Conservation (phyloP, 768 basidiomycete species). For the Tephrocybe sp. region DNA sequence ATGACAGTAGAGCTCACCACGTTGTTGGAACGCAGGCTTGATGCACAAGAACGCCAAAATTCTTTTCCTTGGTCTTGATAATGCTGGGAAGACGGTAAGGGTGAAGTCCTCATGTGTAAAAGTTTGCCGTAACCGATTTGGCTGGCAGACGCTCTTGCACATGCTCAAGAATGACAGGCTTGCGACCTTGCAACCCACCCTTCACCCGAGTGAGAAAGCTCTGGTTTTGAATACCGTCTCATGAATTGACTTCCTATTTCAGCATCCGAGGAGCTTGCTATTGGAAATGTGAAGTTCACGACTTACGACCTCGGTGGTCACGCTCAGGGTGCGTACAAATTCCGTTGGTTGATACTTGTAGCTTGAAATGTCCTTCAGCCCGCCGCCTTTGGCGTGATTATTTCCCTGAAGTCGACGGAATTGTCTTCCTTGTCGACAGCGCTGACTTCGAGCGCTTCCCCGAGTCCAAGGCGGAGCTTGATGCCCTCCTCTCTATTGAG, state of each 20-base stretch:
- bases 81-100: constrained; percentile 97
- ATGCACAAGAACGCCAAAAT: constrained; percentile 99
- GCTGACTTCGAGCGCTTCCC: constrained; percentile 96
- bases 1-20: neutral
- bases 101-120: neutral
- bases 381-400: constrained; percentile 99
- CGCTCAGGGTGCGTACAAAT: constrained; percentile 70
- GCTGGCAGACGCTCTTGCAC: constrained; percentile 83
- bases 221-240: constrained; percentile 8
- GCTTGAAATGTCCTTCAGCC: constrained; percentile 40
- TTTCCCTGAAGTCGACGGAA: constrained; percentile 99
- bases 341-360: neutral
- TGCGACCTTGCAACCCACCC: constrained; percentile 95
- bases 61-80: constrained; percentile 97
- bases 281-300: constrained; percentile 98
- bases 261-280: constrained; percentile 99
- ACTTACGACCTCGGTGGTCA: constrained; percentile 99
- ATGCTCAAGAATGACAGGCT: constrained; percentile 99
- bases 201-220: constrained; percentile 85
- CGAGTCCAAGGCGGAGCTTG: constrained; percentile 96
- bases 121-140: constrained; percentile 3
- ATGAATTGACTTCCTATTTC: constrained; percentile 9
- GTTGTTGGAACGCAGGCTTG: constrained; percentile 52
- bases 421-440: constrained; percentile 97
- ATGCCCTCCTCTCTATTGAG: constrained; percentile 94